phyloP scores from a whole-genome alignment of 345 rosid genomes.

The Boechera divaricarpa region DNA sequence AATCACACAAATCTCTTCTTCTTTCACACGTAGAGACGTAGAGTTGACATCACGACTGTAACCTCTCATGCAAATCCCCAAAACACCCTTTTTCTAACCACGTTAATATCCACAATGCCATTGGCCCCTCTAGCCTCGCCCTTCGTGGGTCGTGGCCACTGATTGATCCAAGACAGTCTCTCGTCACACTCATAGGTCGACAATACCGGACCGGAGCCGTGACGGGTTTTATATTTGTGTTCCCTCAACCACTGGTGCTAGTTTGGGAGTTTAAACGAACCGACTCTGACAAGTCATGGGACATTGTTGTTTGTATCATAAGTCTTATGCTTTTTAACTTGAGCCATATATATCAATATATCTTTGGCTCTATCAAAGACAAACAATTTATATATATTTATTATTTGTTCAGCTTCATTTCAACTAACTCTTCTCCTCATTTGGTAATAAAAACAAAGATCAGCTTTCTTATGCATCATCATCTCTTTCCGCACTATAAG shows the following conservation, averaged over 20 bases:
- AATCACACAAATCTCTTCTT: conserved; percentile 28
- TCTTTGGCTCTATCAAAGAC: conserved; percentile 30
- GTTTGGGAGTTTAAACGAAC: conserved; percentile 41
- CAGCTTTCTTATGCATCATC: conserved; percentile 31
- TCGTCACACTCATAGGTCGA: conserved; percentile 52
- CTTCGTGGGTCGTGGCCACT: conserved; percentile 39
- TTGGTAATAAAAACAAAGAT: conserved; percentile 37
- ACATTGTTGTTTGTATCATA: conserved; percentile 44
- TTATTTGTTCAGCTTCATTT: conserved; percentile 13
- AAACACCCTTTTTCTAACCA: conserved; percentile 20
- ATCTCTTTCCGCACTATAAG: background rate
- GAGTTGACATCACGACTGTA: conserved; percentile 60
- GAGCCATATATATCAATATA: conserved; percentile 28
- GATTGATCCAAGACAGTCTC: conserved; percentile 57
- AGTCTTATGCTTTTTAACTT: conserved; percentile 35
- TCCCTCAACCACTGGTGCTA: conserved; percentile 45
- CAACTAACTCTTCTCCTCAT: conserved; percentile 24
- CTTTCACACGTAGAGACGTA: conserved; percentile 54
- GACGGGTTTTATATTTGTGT: conserved; percentile 42
- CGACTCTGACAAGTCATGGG: conserved; percentile 44
- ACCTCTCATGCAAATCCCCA: conserved; percentile 22
- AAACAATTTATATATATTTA: conserved; percentile 17
- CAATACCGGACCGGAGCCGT: conserved; percentile 49
- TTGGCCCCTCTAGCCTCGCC: conserved; percentile 26
- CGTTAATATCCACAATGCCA: conserved; percentile 44